phyloP scores from a whole-genome alignment of 2,329 filamentous ascomycete species.

The Fusarium marasasianum region DNA sequence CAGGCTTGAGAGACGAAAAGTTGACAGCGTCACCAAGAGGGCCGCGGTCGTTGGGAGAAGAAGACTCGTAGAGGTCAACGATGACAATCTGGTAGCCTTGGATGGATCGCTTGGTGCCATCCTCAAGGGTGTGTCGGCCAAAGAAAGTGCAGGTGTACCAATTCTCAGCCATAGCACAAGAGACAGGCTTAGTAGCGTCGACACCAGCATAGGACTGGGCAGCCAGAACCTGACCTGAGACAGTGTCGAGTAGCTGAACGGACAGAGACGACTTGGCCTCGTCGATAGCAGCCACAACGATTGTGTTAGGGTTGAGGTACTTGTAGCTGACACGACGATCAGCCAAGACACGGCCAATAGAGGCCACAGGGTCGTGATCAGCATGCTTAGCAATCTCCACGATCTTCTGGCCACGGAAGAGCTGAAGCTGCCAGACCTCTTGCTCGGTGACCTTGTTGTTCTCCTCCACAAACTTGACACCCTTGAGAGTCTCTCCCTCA shows the following conservation, averaged over 20 bases:
- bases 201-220: conserved; percentile 76
- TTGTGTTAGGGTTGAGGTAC: conserved; percentile 88
- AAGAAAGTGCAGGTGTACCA: conserved; percentile 92
- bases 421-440: conserved; percentile 77
- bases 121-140: conserved; percentile 66
- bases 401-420: conserved; percentile 73
- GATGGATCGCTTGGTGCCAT: conserved; percentile 64
- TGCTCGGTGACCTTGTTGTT: conserved; percentile 55
- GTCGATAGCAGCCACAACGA: conserved; percentile 77
- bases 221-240: conserved; percentile 83
- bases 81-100: conserved; percentile 89
- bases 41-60: conserved; percentile 84
- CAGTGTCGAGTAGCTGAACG: conserved; percentile 83
- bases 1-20: conserved; percentile 79
- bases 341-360: conserved; percentile 92
- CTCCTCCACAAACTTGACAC: conserved; percentile 60
- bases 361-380: conserved; percentile 86
- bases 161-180: conserved; percentile 88
- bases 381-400: conserved; percentile 74
- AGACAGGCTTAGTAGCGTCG: conserved; percentile 76
- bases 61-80: conserved; percentile 90
- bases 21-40: conserved; percentile 75
- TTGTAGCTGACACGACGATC: conserved; percentile 97
- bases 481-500: conserved; percentile 60
- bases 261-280: conserved; percentile 68